Evolutionary conservation across 306 rosid species (phyloP).

Genomic region (Dicorynia guianensis): DNA sequence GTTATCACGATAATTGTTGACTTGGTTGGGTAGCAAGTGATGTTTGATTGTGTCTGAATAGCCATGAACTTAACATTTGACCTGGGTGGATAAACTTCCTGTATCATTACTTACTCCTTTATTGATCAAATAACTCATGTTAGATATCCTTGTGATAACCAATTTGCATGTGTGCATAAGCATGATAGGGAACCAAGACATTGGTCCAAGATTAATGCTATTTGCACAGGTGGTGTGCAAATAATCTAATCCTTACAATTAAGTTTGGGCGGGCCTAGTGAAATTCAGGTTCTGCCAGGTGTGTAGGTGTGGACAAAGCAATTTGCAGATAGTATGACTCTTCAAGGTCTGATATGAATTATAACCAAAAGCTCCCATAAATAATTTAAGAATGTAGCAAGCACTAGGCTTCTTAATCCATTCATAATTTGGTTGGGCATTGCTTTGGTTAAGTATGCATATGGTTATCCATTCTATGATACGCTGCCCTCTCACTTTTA

Average conservation of each 20-base stretch:
- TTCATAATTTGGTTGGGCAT: neutral
- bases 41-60: neutral
- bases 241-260: too few relatives aligned
- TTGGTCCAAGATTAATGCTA: too few relatives aligned
- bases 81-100: neutral
- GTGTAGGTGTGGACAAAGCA: too few relatives aligned
- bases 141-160: neutral
- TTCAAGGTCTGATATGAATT: slow-evolving; percentile 2
- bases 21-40: neutral
- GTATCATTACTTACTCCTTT: neutral
- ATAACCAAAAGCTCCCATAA: neutral
- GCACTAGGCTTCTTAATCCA: neutral
- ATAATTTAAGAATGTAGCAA: neutral
- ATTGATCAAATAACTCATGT: neutral
- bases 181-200: neutral
- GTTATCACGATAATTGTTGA: neutral
- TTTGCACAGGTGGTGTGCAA: too few relatives aligned
- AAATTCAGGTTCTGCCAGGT: too few relatives aligned
- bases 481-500: neutral
- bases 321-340: too few relatives aligned
- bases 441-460: neutral
- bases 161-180: neutral
- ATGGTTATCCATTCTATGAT: neutral
- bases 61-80: neutral
- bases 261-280: too few relatives aligned